phyloP scores from a whole-genome alignment of 2,329 filamentous ascomycete species.

The Talaromyces sp. region DNA sequence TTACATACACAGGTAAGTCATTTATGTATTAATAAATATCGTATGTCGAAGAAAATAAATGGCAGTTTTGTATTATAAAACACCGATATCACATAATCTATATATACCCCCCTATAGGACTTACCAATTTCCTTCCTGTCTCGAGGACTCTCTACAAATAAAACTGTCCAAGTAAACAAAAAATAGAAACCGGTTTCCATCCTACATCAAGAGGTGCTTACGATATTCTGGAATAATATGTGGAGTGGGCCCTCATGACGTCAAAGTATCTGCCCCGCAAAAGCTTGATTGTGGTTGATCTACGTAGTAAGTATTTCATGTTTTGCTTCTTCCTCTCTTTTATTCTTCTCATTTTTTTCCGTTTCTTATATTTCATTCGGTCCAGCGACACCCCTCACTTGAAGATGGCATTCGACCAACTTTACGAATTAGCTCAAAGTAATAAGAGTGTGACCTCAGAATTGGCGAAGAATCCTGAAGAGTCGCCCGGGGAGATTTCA shows the following conservation, averaged over 20 bases:
- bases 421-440: slow-evolving; percentile 51
- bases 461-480: slow-evolving; percentile 50
- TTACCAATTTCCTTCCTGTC: neutral
- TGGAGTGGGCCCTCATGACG: slow-evolving; percentile 3
- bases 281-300: slow-evolving; percentile 7
- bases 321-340: too few relatives aligned
- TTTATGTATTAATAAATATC: too few relatives aligned
- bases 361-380: too few relatives aligned
- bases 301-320: too few relatives aligned
- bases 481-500: slow-evolving; percentile 53
- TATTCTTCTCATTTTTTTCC: too few relatives aligned
- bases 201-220: neutral
- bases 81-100: neutral
- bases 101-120: neutral
- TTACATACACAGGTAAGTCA: too few relatives aligned
- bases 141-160: neutral
- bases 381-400: neutral
- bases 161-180: neutral
- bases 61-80: too few relatives aligned
- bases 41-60: too few relatives aligned
- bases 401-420: slow-evolving; percentile 4
- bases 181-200: neutral
- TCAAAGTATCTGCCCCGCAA: slow-evolving; percentile 9
- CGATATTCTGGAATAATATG: neutral
- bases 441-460: slow-evolving; percentile 55